Evolutionary conservation across 2,329 filamentous ascomycete genomes (phyloP).

Genomic region (Colletotrichum gigasporum): DNA sequence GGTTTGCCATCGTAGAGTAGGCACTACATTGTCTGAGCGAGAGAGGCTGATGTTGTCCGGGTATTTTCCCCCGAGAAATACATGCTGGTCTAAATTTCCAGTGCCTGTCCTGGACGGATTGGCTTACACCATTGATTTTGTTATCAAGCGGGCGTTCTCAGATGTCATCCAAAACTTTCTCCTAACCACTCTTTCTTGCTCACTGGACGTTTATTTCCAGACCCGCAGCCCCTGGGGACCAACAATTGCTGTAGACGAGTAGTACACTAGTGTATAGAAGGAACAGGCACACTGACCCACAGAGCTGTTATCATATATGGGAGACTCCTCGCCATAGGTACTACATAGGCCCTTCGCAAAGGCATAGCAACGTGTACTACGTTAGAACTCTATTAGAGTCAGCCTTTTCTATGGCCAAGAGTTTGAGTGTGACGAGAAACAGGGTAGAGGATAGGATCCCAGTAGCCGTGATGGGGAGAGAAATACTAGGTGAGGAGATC

Average conservation of each 20-base stretch:
- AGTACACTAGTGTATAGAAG: too few species aligned
- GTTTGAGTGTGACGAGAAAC: slow-evolving; percentile 63
- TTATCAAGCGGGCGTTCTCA: slow-evolving; percentile 81
- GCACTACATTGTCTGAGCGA: not conserved
- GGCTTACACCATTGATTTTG: slow-evolving; percentile 77
- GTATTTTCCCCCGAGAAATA: slow-evolving; percentile 72
- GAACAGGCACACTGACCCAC: slow-evolving; percentile 77
- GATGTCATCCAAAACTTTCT: slow-evolving; percentile 71
- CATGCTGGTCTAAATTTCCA: slow-evolving; percentile 69
- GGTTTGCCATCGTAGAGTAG: too few species aligned
- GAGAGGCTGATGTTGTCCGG: slow-evolving; percentile 36
- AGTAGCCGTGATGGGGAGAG: slow-evolving; percentile 63
- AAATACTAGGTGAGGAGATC: slow-evolving; percentile 71
- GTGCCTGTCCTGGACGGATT: slow-evolving; percentile 75
- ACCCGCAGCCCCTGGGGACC: too few species aligned
- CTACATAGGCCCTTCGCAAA: slow-evolving; percentile 64
- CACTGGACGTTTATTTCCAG: too few species aligned
- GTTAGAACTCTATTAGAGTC: slow-evolving; percentile 69
- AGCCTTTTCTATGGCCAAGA: slow-evolving; percentile 63
- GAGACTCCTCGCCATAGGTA: slow-evolving; percentile 68
- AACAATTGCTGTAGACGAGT: too few species aligned
- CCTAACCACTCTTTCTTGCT: slow-evolving; percentile 75
- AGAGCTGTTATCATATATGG: slow-evolving; percentile 40
- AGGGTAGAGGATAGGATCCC: slow-evolving; percentile 65
- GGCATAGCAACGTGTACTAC: slow-evolving; percentile 70